Evolutionary conservation across 352 stramenopile species (phyloP), one percentile per base, ranked within the genome.

Genomic region (Thalassiosira exigua): DNA sequence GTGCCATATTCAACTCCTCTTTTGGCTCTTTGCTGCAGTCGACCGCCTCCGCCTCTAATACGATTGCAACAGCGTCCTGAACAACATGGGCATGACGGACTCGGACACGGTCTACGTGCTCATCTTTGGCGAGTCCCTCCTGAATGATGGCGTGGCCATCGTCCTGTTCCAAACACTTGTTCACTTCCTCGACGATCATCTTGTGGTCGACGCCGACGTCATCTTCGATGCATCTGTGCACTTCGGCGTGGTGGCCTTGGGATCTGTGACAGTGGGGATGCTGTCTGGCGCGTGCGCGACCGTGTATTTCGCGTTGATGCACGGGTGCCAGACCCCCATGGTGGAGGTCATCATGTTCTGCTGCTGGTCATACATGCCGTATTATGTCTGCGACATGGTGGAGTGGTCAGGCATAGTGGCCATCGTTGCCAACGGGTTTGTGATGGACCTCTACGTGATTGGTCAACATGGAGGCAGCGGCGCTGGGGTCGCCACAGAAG

Each of bases 71-170:
- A n/a, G 87, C 50, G 81, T 96, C n/a, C 71, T 96, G 51, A 93
- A 90, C 30, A 93, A 90, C 61, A 90, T 96, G 67, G 92, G 91
- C n/a, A 90, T 94, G 69, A 91, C 75, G 0, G 78, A 92, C 56
- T 77, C 79, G 30, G 83, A 95, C 60, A 89, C 82, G 17, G 89
- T 94, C 42, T 94, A 93, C 51, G 79, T 92, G 4, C 33, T 95
- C 3, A 93, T 96, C 42, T 93, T 94, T 82, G 93, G 93, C 21
- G 93, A 96, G 71, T 92, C 84, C 0, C 76, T 96, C 2, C 68
- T 96, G 30, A 96, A 96, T 75, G 93, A 96, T 72, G 93, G 92
- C 14, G 86, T 94, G n/a, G 85, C 92, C 22, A 93, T 96, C 73
- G 92, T 95, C 50, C 69, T 96, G 4, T 90, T 89, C 61, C 53